Base-by-base conservation (phyloP, 2,329 filamentous ascomycete species). In the Neospermospora avenae region DNA sequence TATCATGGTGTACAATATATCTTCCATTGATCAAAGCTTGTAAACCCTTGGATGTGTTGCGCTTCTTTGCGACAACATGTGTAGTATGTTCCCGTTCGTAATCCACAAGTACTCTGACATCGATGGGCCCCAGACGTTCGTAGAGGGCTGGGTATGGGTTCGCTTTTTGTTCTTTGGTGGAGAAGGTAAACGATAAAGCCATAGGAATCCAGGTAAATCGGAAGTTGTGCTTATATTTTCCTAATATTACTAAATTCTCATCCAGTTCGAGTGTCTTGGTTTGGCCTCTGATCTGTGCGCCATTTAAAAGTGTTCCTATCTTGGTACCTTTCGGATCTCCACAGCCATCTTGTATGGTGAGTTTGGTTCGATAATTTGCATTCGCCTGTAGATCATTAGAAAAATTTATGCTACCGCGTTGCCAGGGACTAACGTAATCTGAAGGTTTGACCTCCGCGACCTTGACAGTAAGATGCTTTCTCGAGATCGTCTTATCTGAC, bases 11-110 rank as follows among this genome's bases (percentile, higher is more conserved):
- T 11, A 98, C 91, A 44, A 98, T 87, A 67, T 86, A 84, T 73
- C 83, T 88, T 14, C 84, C 91, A 68, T 92, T 89, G 39, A 97
- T 87, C 10, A 99, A 79, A 1, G 91, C 93, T 71, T 96, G 91
- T 2, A 99, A 79, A 0, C 90, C 91, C 66, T 91, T 92, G 0
- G 93, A 84, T 0, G 91, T 93, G 73, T 98, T 99, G 51, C 95
- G 84, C 75, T 96, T 97, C 73, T 86, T 90, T 7, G 91, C 87
- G 35, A 98, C 86, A 11, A 96, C 89, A 74, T 98, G 93, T 0
- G 93, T 96, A 0, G 93, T 97, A 28, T 82, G 77, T 16, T 78
- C 81, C 25, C 81, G 77, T 24, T 89, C 77, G 73, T 91, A 97
- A 3, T 92, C 87, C 45, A 84, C 80, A 14, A 89, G 78, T 14